Base-by-base conservation (phyloP, 106 monocot genomes). In the Allium cepa region DNA sequence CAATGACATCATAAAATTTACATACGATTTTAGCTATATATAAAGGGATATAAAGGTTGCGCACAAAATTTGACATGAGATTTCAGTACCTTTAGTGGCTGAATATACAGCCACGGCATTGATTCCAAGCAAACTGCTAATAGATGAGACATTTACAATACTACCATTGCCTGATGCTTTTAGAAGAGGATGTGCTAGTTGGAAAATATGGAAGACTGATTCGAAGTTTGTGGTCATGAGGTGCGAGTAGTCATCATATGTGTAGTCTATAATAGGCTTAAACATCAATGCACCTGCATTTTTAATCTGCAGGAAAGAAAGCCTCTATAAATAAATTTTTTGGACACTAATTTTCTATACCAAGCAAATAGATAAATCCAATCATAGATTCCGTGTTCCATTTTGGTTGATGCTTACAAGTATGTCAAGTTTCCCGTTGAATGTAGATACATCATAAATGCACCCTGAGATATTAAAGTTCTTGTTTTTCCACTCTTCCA, bases 361-460 rank as follows among this genome's bases (percentile, higher is more conserved):
- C 12, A 10, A 62, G 0, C 0, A 26, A 2, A 62, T 26, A 26
- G 17, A 11, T 9, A 9, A 10, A 36, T 36, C 3, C n/a, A n/a
- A n/a, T n/a, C n/a, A n/a, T n/a, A n/a, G n/a, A 36, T 36, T 36
- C 36, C 1, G 3, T 3, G 36, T 1, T 0, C 36, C 1, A 57
- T 14, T 14, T 12, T 57, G 12, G 16, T 57, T 2, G 12, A 57
- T 15, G 57, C 81, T 81, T 64, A 94, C 94, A 26, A 94, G 87
- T 66, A 94, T 90, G 60, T 89, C 80, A 75, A 94, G 94, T 73
- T 77, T 90, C n/a, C 90, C 90, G 1, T 77, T 62, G 73, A 87
- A 87, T 9, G 60, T 4, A 0, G 89, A 77, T 15, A 89, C 17
- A 65, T 89, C 89, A 70, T 81, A 86, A 9, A 84, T 72, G 7